Evolutionary conservation across 305 asterid species (phyloP), one percentile per base, ranked within the genome.

Genomic region (Vinca major): DNA sequence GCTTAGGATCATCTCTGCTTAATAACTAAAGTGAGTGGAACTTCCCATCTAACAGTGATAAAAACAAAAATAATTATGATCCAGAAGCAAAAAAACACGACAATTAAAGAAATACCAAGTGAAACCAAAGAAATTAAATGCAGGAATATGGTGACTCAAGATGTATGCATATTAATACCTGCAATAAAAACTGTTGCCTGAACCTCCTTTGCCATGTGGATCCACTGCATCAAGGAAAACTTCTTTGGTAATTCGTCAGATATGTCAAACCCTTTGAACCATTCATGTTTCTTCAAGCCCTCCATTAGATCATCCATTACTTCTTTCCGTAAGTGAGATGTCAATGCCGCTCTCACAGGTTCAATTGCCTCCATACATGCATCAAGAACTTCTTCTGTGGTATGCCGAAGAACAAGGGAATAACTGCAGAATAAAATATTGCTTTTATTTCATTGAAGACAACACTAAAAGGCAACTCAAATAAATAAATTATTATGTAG

Each of bases 321-420:
- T 80, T 80, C 79, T 78, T 85, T 82, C 61, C 93, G 82, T 78
- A 86, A 74, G 33, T 66, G 91, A 73, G 95, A 82, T 65, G 97
- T 89, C 74, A 91, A 66, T 69, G 88, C 95, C 56, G 92, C 96
- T 44, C 86, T 84, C 39, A 68, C 78, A 43, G 95, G 96, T 79
- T 89, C 91, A 47, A 87, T 86, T 57, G 96, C 91, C 81, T 91
- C 97, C 50, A 82, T 71, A 83, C 97, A 91, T 62, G 96, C 97
- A 78, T 89, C 97, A 68, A 87, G 88, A 76, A 91, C 96, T 91
- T 91, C 97, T 79, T 89, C 96, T 41, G 95, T 91, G 55, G 97
- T 91, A 82, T 91, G 97, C 81, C 97, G 86, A 69, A 91, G 93
- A 78, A 91, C 94, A 77, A 86, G 74, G 62, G 97, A 91, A 80